Evolutionary conservation across 345 rosid genomes (phyloP).

Genomic region (Aurinia saxatilis): DNA sequence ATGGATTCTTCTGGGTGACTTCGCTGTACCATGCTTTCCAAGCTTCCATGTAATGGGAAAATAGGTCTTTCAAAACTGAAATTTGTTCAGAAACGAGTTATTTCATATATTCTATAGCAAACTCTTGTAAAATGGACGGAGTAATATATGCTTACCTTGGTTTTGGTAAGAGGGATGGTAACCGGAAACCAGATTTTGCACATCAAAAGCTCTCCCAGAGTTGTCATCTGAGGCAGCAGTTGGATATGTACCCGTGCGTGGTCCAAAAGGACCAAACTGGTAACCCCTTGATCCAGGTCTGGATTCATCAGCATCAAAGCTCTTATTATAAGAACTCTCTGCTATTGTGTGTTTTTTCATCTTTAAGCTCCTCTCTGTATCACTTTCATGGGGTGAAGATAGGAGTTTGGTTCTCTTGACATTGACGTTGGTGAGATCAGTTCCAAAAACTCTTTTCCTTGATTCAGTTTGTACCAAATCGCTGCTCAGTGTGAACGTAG

Average conservation of each 20-base stretch:
- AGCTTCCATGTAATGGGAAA: conserved; percentile 83
- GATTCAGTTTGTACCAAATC: conserved; percentile 32
- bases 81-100: conserved; percentile 6
- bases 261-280: conserved; percentile 81
- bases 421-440: conserved; percentile 57
- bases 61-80: conserved; percentile 76
- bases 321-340: conserved; percentile 33
- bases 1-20: conserved; percentile 49
- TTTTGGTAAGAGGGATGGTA: conserved; percentile 64
- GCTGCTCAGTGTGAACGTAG: conserved; percentile 28
- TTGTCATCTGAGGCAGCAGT: conserved; percentile 22
- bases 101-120: neutral
- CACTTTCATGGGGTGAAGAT: conserved; percentile 27
- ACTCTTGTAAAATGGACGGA: neutral
- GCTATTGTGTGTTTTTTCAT: conserved; percentile 30
- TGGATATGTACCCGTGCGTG: conserved; percentile 28
- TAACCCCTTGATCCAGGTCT: conserved; percentile 36
- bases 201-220: conserved; percentile 34
- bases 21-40: conserved; percentile 85
- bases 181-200: conserved; percentile 55
- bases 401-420: conserved; percentile 41
- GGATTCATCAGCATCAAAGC: conserved; percentile 28
- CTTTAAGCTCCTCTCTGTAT: conserved; percentile 19
- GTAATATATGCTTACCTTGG: conserved; percentile 41
- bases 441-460: conserved; percentile 64